Evolutionary conservation across 768 basidiomycete species (phyloP), one percentile per base, ranked within the genome.

Genomic region (Lactarius trivialis): DNA sequence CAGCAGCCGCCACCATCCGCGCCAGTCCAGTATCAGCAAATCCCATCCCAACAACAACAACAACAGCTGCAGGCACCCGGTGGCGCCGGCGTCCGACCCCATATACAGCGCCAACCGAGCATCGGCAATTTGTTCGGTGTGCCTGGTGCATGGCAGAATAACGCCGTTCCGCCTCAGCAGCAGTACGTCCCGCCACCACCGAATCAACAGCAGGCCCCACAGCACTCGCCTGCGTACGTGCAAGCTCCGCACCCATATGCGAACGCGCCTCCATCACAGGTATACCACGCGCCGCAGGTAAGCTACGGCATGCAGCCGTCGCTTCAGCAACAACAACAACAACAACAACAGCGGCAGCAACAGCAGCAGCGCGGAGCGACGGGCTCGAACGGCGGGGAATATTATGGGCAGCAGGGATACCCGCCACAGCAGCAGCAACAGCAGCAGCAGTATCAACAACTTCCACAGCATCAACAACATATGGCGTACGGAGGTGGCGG

Each of bases 1-100:
- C 78, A 78, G 7, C 67, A 78, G 7, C 67, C 64, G 2, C 69
- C 72, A 26, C 81, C 78, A n/a, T 76, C 63, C 39, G 52, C 55
- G 28, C 66, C 60, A 30, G 50, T 32, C 19, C 64, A 55, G 50
- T 83, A 81, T 67, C 65, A 68, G n/a, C 78, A 79, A 57, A 74
- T 77, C 12, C 64, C 56, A 7, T 61, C 70, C 26, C 81, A 78
- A 24, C 74, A 33, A 12, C 74, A 37, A 11, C 67, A 60, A 21
- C 61, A 63, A 32, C 61, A 63, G n/a, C 66, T 68, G 21, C 70
- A 66, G 60, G 51, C 67, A 12, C 63, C 57, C 19, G 45, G 41
- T 19, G 55, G 50, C 33, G 51, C 8, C 21, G 17, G 41, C 34
- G 4, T 34, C 14, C 53, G 53, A n/a, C 45, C 63, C 1, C 51